Conservation (phyloP, 129 eudicot genomes). For the Heracleum sosnowskyi region DNA sequence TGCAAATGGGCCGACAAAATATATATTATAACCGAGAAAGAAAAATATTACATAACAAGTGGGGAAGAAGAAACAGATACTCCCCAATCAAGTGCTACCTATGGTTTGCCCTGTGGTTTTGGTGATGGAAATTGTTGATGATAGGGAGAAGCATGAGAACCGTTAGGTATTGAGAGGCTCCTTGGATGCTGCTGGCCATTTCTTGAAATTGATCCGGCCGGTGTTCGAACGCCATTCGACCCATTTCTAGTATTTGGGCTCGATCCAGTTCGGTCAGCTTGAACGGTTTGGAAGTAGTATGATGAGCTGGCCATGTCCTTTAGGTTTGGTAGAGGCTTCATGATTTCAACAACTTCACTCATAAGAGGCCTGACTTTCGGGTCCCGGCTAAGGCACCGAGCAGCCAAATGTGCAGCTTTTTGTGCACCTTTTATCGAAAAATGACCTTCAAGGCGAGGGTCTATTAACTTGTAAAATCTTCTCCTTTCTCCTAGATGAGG, state of each 20-base stretch:
- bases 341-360: conserved; percentile 53
- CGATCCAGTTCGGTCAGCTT: conserved; percentile 45
- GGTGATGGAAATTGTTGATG: conserved; percentile 71
- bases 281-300: conserved; percentile 49
- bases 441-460: conserved; percentile 61
- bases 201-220: conserved; percentile 45
- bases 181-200: conserved; percentile 76
- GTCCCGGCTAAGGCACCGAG: conserved; percentile 59
- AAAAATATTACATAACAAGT: background rate
- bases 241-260: conserved; percentile 53
- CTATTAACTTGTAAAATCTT: conserved; percentile 50
- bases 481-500: conserved; percentile 52
- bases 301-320: conserved; percentile 68
- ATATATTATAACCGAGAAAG: conserved; percentile 14
- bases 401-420: conserved; percentile 55
- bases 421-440: conserved; percentile 56
- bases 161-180: conserved; percentile 80
- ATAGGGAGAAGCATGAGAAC: conserved; percentile 81
- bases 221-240: conserved; percentile 25
- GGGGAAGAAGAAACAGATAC: conserved; percentile 15
- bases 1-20: conserved; percentile 22
- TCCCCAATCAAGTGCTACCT: conserved; percentile 26
- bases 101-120: conserved; percentile 54
- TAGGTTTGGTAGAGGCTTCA: conserved; percentile 50
- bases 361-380: conserved; percentile 53